Conservation (phyloP, 2,329 filamentous ascomycete species). For the Colletotrichum karsti region DNA sequence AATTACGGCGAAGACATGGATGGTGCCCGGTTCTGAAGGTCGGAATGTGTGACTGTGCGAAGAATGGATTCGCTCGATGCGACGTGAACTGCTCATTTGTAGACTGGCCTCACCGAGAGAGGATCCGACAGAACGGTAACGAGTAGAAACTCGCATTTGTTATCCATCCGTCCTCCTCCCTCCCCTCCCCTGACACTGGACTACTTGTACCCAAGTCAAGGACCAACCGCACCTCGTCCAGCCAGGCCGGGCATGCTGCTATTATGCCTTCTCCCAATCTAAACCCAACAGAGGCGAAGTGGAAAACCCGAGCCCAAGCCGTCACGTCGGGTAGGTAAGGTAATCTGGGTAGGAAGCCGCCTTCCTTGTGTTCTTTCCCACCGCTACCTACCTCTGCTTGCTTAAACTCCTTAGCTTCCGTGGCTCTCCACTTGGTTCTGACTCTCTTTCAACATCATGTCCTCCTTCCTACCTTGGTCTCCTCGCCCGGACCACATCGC, state of each 20-base stretch:
- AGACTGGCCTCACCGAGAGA: slow-evolving; percentile 32
- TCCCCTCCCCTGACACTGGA: no score
- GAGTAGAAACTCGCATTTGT: slow-evolving; percentile 33
- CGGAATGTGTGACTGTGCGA: not conserved
- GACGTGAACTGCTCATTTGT: slow-evolving; percentile 29
- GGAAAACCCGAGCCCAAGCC: not conserved
- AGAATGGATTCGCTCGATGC: slow-evolving; percentile 12
- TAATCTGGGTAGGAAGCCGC: not conserved
- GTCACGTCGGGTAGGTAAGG: not conserved
- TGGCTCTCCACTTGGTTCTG: slow-evolving; percentile 5
- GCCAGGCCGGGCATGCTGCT: not conserved
- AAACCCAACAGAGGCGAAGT: slow-evolving; percentile 5
- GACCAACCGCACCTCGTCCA: not conserved
- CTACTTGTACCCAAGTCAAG: no score
- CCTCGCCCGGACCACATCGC: not conserved
- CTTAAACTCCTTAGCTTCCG: slow-evolving; percentile 10
- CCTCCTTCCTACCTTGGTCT: not conserved
- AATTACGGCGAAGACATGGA: not conserved
- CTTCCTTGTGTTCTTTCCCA: not conserved
- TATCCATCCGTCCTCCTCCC: slow-evolving; percentile 1
- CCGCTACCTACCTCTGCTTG: no score
- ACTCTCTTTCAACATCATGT: slow-evolving; percentile 10
- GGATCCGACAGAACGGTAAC: slow-evolving; percentile 28
- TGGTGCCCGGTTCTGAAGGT: not conserved
- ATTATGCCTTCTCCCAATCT: slow-evolving; percentile 1